These are phyloP conservation scores for Melaleuca quinquenervia DNA, from an alignment of 345 rosid genomes.

Conservation along the genomic window DNA sequence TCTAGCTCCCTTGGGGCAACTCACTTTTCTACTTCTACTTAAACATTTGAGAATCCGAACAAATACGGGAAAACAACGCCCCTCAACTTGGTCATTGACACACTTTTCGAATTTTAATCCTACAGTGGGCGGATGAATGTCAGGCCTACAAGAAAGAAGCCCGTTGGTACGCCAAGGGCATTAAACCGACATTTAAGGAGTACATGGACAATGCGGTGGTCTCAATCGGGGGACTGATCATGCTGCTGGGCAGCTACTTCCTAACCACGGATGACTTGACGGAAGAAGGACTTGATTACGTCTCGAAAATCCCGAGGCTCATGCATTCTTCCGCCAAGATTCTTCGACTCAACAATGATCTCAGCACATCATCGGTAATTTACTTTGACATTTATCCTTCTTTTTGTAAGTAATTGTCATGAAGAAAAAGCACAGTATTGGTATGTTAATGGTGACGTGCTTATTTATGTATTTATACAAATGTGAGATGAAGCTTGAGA, in stretches of 20 bases:
- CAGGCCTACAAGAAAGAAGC: slow-evolving; percentile 3
- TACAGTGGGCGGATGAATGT: slow-evolving; percentile 4
- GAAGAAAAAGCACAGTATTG: not conserved
- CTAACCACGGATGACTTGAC: not conserved
- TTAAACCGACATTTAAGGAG: slow-evolving; percentile 2
- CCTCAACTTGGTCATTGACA: not conserved
- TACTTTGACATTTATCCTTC: not conserved
- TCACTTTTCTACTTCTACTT: not conserved
- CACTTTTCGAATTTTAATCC: not conserved
- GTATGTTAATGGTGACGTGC: fast-evolving
- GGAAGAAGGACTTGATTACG: not conserved
- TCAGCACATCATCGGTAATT: slow-evolving; percentile 8
- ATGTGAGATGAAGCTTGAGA: not conserved
- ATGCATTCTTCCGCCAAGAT: not conserved
- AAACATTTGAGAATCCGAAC: not conserved
- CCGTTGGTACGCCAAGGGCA: slow-evolving; percentile 3
- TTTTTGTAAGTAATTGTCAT: not conserved
- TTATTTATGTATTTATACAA: not conserved
- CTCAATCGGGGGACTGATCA: not conserved
- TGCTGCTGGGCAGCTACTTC: not conserved
- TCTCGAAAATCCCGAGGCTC: not conserved
- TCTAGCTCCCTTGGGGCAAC: not conserved
- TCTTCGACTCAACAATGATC: slow-evolving; percentile 2
- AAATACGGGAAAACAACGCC: not conserved
- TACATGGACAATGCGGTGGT: not conserved